Percentiles rank a stretch among this genome's conserved stretches.
phyloP scores from a whole-genome alignment of 2,329 filamentous ascomycete species.

The Juglanconis sp. region DNA sequence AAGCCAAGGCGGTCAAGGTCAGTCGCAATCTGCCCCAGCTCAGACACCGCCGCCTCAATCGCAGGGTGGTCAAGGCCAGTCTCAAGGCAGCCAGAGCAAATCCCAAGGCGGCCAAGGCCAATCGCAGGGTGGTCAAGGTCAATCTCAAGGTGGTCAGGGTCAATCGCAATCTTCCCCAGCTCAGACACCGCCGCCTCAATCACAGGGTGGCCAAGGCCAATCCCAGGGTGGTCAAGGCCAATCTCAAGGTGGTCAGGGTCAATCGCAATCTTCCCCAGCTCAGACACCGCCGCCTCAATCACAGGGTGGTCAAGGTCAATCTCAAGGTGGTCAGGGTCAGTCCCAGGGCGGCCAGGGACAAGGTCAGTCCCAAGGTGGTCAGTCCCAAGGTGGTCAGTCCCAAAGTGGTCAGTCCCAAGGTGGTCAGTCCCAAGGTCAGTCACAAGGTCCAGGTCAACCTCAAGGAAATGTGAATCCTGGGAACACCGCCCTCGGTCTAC shows the following conservation, averaged over 20 bases:
- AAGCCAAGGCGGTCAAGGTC: constrained; percentile 3
- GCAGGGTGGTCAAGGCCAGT: not conserved
- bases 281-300: not conserved
- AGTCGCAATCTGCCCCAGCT: constrained; percentile 1
- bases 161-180: not conserved
- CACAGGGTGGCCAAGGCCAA: not conserved
- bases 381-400: not conserved
- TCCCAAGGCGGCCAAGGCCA: not conserved
- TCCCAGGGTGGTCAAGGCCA: not conserved
- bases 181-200: not conserved
- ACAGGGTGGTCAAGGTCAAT: not conserved
- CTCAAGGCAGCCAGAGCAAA: not conserved
- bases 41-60: not conserved
- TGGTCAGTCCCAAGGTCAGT: not conserved
- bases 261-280: not conserved
- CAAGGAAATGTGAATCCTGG: not conserved
- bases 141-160: not conserved
- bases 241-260: not conserved
- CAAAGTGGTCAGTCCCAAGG: not conserved
- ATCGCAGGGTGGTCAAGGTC: not conserved
- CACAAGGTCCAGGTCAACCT: not conserved
- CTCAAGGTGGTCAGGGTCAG: constrained; percentile 1
- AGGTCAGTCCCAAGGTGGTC: not conserved
- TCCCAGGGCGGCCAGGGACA: not conserved
- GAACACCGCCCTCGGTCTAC: constrained; percentile 3